phyloP scores from a whole-genome alignment of 176 grass and related monocot species.

The Triticum dicoccoides region DNA sequence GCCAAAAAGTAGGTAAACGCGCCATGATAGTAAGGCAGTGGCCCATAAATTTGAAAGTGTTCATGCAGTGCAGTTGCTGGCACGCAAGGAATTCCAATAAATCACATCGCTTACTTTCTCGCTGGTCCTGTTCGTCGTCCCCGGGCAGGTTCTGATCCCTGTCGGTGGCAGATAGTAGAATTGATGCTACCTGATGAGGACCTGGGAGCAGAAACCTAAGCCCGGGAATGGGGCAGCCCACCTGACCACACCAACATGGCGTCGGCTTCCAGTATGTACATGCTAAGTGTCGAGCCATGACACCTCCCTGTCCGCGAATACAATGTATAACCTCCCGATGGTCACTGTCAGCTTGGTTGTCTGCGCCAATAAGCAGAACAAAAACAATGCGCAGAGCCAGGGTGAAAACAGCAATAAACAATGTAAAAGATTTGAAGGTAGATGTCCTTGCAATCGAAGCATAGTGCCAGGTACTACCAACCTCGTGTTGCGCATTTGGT shows the following conservation, averaged over 20 bases:
- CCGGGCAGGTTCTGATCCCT: conserved; percentile 17
- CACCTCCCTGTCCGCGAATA: conserved; percentile 32
- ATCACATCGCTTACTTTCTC: conserved; percentile 29
- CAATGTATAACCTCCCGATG: conserved; percentile 32
- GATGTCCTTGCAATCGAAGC: conserved; percentile 57
- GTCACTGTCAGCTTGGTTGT: conserved; percentile 22
- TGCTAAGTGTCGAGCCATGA: conserved; percentile 34
- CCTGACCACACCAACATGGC: conserved; percentile 37
- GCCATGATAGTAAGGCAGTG: background rate
- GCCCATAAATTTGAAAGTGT: conserved; percentile 7
- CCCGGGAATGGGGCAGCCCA: conserved; percentile 39
- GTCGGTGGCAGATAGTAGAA: conserved; percentile 35
- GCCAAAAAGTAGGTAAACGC: background rate
- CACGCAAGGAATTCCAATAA: conserved; percentile 39
- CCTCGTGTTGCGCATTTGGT: conserved; percentile 39
- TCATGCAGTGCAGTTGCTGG: conserved; percentile 37
- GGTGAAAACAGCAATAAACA: conserved; percentile 26
- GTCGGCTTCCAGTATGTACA: conserved; percentile 55
- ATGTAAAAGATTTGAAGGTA: conserved; percentile 29
- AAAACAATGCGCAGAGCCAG: conserved; percentile 7
- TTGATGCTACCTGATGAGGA: conserved; percentile 24
- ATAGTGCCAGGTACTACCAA: conserved; percentile 45
- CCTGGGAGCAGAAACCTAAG: conserved; percentile 41
- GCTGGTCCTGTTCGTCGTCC: conserved; percentile 13
- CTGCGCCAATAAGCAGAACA: conserved; percentile 18